Evolutionary conservation across 2,329 filamentous ascomycete genomes (phyloP).

Genomic region (Colletotrichum navitas): DNA sequence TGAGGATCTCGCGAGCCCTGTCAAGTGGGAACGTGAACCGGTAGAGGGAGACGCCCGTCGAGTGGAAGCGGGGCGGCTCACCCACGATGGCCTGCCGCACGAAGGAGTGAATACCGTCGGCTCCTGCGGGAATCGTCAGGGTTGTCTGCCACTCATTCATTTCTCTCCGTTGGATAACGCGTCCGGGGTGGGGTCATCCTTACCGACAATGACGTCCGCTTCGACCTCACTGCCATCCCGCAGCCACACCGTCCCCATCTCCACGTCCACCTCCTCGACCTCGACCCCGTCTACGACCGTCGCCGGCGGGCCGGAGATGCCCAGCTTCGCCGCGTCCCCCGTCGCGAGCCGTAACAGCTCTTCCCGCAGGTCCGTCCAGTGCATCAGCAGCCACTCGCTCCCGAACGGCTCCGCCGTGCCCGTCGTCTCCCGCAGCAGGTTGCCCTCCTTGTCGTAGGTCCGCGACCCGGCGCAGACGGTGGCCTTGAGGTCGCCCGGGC

Average conservation of each 20-base stretch:
- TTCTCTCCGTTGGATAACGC: neutral
- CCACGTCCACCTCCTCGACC: conserved; percentile 26
- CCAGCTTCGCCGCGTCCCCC: conserved; percentile 31
- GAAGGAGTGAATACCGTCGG: conserved; percentile 35
- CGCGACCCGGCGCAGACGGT: conserved; percentile 30
- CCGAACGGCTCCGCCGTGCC: conserved; percentile 37
- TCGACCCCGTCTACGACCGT: conserved; percentile 1
- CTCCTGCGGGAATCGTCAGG: conserved; percentile 12
- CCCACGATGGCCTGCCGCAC: conserved; percentile 22
- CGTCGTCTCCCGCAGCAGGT: conserved; percentile 33
- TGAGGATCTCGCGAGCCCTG: conserved; percentile 17
- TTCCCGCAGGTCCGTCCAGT: conserved; percentile 17
- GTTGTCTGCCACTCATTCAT: neutral
- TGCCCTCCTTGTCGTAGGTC: conserved; percentile 33
- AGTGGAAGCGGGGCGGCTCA: neutral
- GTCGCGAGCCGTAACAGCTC: conserved; percentile 29
- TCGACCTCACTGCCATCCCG: conserved; percentile 4
- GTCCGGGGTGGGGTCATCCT: neutral
- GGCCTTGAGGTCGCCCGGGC: conserved; percentile 5
- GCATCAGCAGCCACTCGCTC: conserved; percentile 36
- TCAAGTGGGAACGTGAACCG: conserved; percentile 28
- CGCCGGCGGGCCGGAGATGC: conserved; percentile 29
- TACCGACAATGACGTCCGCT: conserved; percentile 34
- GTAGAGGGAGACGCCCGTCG: conserved; percentile 30
- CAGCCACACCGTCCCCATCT: conserved; percentile 19